phyloP scores from a whole-genome alignment of 176 grass and related monocot species.

The Saccharum officinarum region DNA sequence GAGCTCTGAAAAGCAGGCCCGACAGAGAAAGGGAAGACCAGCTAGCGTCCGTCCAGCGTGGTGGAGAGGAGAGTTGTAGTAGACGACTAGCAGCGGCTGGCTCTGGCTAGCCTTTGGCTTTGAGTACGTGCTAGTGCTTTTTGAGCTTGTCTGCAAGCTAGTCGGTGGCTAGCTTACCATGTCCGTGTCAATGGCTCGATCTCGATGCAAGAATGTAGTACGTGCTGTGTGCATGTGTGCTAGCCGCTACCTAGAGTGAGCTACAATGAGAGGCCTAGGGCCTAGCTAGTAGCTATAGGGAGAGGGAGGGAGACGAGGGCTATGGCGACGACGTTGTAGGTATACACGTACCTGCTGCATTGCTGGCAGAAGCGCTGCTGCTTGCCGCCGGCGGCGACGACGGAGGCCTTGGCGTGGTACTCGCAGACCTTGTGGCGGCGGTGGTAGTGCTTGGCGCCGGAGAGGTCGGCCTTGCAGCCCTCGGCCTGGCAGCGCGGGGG shows the following conservation, averaged over 20 bases:
- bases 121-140: neutral
- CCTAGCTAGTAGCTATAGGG: neutral
- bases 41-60: too few relatives aligned
- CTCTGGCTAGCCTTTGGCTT: neutral
- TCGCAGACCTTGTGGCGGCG: conserved; percentile 98
- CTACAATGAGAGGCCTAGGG: neutral
- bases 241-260: neutral
- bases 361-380: conserved; percentile 99
- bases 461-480: conserved; percentile 83
- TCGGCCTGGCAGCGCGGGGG: conserved; percentile 85
- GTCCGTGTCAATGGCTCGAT: neutral
- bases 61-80: neutral
- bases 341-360: conserved; percentile 66
- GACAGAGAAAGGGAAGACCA: neutral
- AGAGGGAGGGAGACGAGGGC: neutral
- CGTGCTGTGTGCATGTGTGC: too few relatives aligned
- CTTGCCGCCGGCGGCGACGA: conserved; percentile 63
- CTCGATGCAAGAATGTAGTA: neutral
- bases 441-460: conserved; percentile 93
- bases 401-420: conserved; percentile 90
- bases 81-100: neutral
- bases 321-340: neutral
- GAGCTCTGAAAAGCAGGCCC: conserved; percentile 17
- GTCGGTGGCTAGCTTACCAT: neutral
- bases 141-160: neutral